Conservation (phyloP, 805 yeast genomes). For the Vanderwaltozyma tropicalis region DNA sequence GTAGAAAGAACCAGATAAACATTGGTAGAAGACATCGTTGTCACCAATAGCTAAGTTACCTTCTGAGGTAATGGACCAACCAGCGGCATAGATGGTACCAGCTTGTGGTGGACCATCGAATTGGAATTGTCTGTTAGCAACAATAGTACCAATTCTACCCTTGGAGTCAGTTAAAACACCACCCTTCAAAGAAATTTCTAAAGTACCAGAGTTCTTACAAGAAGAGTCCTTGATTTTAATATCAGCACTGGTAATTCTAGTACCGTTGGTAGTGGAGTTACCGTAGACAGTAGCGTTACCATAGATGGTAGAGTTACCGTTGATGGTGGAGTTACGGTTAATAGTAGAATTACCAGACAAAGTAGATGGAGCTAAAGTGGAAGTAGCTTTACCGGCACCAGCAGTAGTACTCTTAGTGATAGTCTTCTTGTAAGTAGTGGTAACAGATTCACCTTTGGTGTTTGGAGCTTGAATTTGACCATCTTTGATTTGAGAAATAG, state of each 20-base stretch:
- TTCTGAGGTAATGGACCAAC: constrained; percentile 43
- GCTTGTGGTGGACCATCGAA: constrained; percentile 69
- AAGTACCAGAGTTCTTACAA: constrained; percentile 35
- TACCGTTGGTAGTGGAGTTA: constrained; percentile 13
- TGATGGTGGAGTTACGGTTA: constrained; percentile 22
- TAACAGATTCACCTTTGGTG: too few relatives aligned
- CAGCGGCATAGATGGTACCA: constrained; percentile 50
- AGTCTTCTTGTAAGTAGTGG: too few relatives aligned
- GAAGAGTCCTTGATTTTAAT: constrained; percentile 11
- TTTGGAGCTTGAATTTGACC: too few relatives aligned
- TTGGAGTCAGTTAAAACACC: constrained; percentile 41
- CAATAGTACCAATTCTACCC: constrained; percentile 60
- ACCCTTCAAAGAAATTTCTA: constrained; percentile 39
- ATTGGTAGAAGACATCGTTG: constrained; percentile 48
- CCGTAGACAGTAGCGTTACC: constrained; percentile 9
- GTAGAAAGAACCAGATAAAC: constrained; percentile 58
- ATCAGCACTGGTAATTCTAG: constrained; percentile 17
- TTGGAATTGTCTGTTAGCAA: constrained; percentile 64
- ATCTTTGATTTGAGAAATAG: constrained; percentile 34
- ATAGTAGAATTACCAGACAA: constrained; percentile 36
- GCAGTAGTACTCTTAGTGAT: too few relatives aligned
- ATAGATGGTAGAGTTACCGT: constrained; percentile 10
- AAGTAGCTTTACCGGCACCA: constrained; percentile 10
- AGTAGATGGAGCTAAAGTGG: constrained; percentile 30
- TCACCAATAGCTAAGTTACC: constrained; percentile 51